Base-by-base conservation (phyloP, 441 rosid genomes). In the Euphorbia schlechtendalii region DNA sequence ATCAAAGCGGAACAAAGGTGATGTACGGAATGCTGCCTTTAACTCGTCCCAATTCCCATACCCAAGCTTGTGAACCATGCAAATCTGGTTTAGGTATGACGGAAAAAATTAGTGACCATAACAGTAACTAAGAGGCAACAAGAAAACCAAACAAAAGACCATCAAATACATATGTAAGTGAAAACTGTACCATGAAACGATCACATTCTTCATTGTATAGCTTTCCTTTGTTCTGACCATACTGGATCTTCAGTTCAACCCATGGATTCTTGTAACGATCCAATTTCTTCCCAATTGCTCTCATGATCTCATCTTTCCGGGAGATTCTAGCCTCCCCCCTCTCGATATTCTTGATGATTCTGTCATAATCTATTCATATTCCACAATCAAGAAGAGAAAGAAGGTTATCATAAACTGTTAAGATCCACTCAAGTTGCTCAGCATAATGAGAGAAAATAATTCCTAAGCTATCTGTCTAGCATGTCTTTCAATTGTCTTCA, bases 21-120 rank as follows among this genome's bases (percentile, higher is more conserved):
- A 92, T 17, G 92, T 88, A 34, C 91, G 88, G 72, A 95, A 92
- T 52, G 86, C 96, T 0, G 90, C 82, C 82, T 95, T 95, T 63
- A 95, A 86, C 76, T 95, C 99, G 66, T 95, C 99, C 97, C 99
- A 95, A 66, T 95, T 92, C 69, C 99, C 99, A 76, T 95, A 92
- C 12, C 99, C 98, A 77, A 95, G 93, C 76, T 89, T 85, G 86
- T 92, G 98, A 70, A 95, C 89, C 98, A 86, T 95, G 89, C 99
- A 92, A 74, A 91, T 84, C 99, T 91, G 86, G 59, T 20, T 8
- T 52, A 48, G 61, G 61, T 8, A 38, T 38, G 45, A 25, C 27
- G 60, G 40, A 67, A 46, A 52, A 14, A 11, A 68, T 70, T 63
- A 67, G 52, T 40, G 63, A 51, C 68, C 15, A 41, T 2, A 24